These are phyloP conservation scores for Verbena officinalis DNA, from an alignment of 257 asterid species.

Conservation along the genomic window DNA sequence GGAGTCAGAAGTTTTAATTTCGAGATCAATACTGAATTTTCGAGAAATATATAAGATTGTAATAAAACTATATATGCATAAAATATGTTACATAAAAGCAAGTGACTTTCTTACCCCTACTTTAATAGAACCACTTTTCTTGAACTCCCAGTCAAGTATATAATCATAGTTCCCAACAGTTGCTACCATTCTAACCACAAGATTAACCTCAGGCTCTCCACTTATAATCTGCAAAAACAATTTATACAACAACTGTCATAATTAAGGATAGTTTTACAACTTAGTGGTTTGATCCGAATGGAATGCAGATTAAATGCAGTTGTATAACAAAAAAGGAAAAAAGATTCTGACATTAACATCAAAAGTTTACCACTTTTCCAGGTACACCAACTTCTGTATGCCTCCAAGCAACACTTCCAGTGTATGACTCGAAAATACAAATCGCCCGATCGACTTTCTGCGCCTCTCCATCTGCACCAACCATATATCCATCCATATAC, in stretches of 20 bases:
- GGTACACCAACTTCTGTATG: slow-evolving; percentile 75
- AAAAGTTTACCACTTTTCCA: slow-evolving; percentile 49
- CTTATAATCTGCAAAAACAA: slow-evolving; percentile 46
- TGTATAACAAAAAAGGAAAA: no score
- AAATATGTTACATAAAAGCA: not conserved
- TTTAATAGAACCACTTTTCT: slow-evolving; percentile 68
- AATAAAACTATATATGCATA: not conserved
- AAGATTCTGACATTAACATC: not conserved
- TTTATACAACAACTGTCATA: no score
- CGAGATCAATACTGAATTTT: no score
- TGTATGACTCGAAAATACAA: slow-evolving; percentile 59
- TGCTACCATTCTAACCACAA: slow-evolving; percentile 77
- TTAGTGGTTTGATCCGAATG: no score
- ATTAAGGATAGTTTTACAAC: no score
- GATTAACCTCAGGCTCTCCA: slow-evolving; percentile 55
- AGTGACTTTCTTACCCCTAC: slow-evolving; percentile 50
- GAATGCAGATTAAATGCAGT: no score
- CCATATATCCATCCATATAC: slow-evolving; percentile 65
- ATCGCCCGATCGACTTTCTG: slow-evolving; percentile 45
- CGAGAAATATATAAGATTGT: not conserved
- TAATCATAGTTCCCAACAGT: slow-evolving; percentile 79
- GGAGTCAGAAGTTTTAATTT: no score
- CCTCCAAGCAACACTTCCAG: slow-evolving; percentile 70
- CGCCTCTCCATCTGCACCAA: slow-evolving; percentile 52
- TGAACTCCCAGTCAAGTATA: slow-evolving; percentile 82